Percentiles rank a stretch among this genome's conserved stretches.
These are phyloP conservation scores for Chlorociboria aeruginascens DNA, from an alignment of 495 filamentous ascomycete genomes.

Conservation along the genomic window DNA sequence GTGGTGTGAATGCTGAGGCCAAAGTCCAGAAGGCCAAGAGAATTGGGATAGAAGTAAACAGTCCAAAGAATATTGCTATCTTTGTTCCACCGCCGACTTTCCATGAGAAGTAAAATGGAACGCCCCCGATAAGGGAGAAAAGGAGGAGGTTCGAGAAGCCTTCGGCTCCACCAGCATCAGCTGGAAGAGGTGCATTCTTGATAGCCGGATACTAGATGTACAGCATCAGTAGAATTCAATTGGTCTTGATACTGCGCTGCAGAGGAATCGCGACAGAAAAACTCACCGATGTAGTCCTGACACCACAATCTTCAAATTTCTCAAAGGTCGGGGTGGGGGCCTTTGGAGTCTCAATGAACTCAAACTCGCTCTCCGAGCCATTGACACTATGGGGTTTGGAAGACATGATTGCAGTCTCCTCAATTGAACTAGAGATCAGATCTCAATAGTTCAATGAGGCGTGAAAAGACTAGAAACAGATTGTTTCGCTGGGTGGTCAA, in stretches of 20 bases:
- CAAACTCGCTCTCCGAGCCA: constrained; percentile 42
- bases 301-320: constrained; percentile 57
- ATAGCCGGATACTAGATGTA: constrained; percentile 56
- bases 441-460: constrained; percentile 4
- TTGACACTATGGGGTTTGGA: constrained; percentile 18
- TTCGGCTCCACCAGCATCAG: constrained; percentile 58
- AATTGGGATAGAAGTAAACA: constrained; percentile 54
- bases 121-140: constrained; percentile 38
- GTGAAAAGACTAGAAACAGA: neutral
- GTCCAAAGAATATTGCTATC: constrained; percentile 57
- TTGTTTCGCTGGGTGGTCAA: too few species aligned
- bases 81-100: constrained; percentile 60
- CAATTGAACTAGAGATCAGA: constrained; percentile 6
- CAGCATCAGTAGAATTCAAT: constrained; percentile 20
- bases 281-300: constrained; percentile 59
- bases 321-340: constrained; percentile 42
- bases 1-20: constrained; percentile 52
- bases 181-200: constrained; percentile 70
- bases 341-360: constrained; percentile 70
- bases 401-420: constrained; percentile 13
- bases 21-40: constrained; percentile 61
- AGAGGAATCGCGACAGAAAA: neutral
- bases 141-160: constrained; percentile 58
- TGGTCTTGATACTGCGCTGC: neutral
- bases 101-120: constrained; percentile 58